phyloP scores from a whole-genome alignment of 768 basidiomycete species.

The Panaeolus papilionaceus region DNA sequence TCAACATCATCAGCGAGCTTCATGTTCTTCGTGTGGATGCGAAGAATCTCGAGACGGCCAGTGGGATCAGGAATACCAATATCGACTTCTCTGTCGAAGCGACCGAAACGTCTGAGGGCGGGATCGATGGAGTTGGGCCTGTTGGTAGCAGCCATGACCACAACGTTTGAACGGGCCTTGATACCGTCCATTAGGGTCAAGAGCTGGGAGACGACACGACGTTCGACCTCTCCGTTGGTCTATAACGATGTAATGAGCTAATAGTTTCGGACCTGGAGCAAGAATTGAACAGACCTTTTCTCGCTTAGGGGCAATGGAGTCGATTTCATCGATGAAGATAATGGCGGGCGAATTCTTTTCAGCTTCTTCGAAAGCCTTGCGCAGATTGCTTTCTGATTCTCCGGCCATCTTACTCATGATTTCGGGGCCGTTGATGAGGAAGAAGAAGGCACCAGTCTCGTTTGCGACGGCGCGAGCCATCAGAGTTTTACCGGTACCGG shows the following conservation, averaged over 20 bases:
- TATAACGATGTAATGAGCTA: slow-evolving; percentile 34
- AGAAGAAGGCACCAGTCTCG: slow-evolving; percentile 99
- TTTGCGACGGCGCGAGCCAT: slow-evolving; percentile 99
- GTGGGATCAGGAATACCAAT: slow-evolving; percentile 99
- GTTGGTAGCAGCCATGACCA: slow-evolving; percentile 99
- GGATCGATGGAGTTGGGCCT: slow-evolving; percentile 99
- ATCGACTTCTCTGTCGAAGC: slow-evolving; percentile 99
- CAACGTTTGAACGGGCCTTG: slow-evolving; percentile 98
- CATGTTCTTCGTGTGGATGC: slow-evolving; percentile 99
- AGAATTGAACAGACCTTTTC: slow-evolving; percentile 76
- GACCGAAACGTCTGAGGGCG: slow-evolving; percentile 97
- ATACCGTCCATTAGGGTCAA: slow-evolving; percentile 99
- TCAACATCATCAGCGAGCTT: slow-evolving; percentile 97
- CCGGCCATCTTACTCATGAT: slow-evolving; percentile 99
- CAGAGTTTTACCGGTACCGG: slow-evolving; percentile 98
- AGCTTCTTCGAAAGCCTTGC: slow-evolving; percentile 99
- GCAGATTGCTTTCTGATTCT: slow-evolving; percentile 94
- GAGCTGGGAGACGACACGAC: slow-evolving; percentile 97
- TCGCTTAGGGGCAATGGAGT: slow-evolving; percentile 99
- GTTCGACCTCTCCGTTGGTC: slow-evolving; percentile 99
- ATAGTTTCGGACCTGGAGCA: not conserved
- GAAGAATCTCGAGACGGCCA: slow-evolving; percentile 97
- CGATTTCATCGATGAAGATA: slow-evolving; percentile 99
- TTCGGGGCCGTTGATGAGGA: slow-evolving; percentile 99
- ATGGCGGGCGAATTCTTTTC: slow-evolving; percentile 99